Base-by-base conservation (phyloP, 192 early-diverging fungal genomes). In the Paraglomus brasilianum region DNA sequence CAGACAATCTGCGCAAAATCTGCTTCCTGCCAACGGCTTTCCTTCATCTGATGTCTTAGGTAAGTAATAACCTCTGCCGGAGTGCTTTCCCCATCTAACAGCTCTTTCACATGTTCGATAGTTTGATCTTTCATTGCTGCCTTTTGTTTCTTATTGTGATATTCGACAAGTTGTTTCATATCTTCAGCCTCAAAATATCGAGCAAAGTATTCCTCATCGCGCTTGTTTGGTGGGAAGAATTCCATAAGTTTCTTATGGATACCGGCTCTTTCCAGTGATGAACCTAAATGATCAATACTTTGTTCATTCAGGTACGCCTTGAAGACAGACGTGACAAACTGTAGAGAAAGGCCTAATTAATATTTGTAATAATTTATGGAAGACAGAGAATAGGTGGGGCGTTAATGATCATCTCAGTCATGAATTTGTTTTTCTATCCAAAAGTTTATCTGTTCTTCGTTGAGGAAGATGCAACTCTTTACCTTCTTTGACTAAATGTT, bases 111-210 rank as follows among this genome's bases (percentile, higher is more conserved):
- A 19, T 81, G 81, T 13, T 69, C 77, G 17, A 89, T 77, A 42
- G 93, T 80, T 62, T 83, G 81, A 40, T 83, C 86, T 74, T 90
- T 94, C 69, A 80, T 76, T 45, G 82, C 79, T 45, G 81, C 81
- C 44, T 84, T 85, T 76, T 89, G 89, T 36, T 87, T 83, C 70
- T 87, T 89, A 53, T 82, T 88, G 74, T 91, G 87, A 81, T 90
- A 91, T 49, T 89, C 90, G 36, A 92, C 90, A 22, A 98, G 75
- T 57, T 87, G 84, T 77, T 93, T 92, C 87, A 98, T 86, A 45
- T 93, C 94, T 73, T 95, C 90, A 52, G 88, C 92, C 76, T 94
- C 92, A 82, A 96, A 96, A 80, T 98, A 94, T 48, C 90, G 89
- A 53, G 86, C 87, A 72, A 98, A 85, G 76, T 89, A 89, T 63